Conservation (phyloP, 2,329 filamentous ascomycete species). For the Pseudogymnoascus sp. region DNA sequence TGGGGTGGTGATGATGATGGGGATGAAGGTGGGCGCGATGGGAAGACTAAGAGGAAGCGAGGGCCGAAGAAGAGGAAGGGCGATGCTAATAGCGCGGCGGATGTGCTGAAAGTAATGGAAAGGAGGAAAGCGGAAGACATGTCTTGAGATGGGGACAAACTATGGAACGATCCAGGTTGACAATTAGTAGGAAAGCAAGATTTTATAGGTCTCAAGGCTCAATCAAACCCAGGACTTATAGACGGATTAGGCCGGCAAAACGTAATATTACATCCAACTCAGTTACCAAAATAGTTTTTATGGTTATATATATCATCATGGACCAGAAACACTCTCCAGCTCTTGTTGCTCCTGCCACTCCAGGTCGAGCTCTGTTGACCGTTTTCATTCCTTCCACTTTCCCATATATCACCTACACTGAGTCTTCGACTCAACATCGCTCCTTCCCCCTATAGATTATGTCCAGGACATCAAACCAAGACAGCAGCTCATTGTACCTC, state of each 20-base stretch:
- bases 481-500: background rate
- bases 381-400: background rate
- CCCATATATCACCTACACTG: background rate
- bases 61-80: constrained; percentile 69
- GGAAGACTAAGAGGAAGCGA: constrained; percentile 56
- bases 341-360: background rate
- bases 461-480: background rate
- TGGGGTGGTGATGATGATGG: constrained; percentile 47
- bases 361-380: background rate
- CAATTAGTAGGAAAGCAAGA: background rate
- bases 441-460: background rate
- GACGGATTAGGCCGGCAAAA: background rate
- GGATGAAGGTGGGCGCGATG: constrained; percentile 35
- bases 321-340: background rate
- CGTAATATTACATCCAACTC: background rate
- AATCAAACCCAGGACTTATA: background rate
- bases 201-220: background rate
- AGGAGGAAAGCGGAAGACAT: constrained; percentile 20
- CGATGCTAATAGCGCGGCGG: constrained; percentile 67
- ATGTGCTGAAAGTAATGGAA: constrained; percentile 75
- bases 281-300: background rate
- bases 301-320: background rate
- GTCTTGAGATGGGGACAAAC: background rate
- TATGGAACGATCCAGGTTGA: background rate
- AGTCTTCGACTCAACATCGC: background rate